Evolutionary conservation across 441 rosid genomes (phyloP), one percentile per base, ranked within the genome.

Genomic region (Pelargonium myrrhifolium): DNA sequence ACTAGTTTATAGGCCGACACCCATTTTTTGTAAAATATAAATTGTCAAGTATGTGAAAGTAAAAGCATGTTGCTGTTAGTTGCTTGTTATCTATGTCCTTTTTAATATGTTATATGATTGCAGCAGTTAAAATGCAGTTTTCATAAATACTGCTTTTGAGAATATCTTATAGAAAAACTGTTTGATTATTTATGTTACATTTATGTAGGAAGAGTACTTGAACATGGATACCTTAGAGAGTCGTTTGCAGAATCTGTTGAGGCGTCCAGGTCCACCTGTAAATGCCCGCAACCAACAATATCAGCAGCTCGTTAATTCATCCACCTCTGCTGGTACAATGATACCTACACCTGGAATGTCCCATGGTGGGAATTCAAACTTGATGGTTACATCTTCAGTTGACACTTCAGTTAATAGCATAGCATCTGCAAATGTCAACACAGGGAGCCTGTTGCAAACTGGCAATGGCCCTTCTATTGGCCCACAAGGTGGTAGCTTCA

Each of bases 281-380:
- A n/a, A n/a, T n/a, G n/a, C n/a, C n/a, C n/a, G n/a, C 68, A 83
- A 68, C 67, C 96, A 85, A 64, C 84, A 85, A 9, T 89, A 75
- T 68, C 77, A 24, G 18, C 85, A 81, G 71, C 78, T 71, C 68
- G 78, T 81, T 76, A 88, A 82, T 80, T 80, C 93, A 61, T 76
- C 93, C 15, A 72, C 97, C 53, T 62, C 93, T 11, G 72, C 83
- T 77, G 89, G 88, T 71, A 84, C 97, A 24, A 96, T 96, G 99
- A 93, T 96, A 73, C 98, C 98, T 42, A 96, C 97, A 20, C 99
- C 99, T 73, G 99, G 99, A 60, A 85, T 96, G 84, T 80, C 88
- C 15, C 93, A 84, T 20, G 75, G 79, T 74, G 90, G 84, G 65
- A 93, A 82, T 84, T 77, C 93, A 20, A 87, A 77, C 66, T 17